These are phyloP conservation scores for Solanum peruvianum DNA, from an alignment of 257 asterid species.

Conservation along the genomic window DNA sequence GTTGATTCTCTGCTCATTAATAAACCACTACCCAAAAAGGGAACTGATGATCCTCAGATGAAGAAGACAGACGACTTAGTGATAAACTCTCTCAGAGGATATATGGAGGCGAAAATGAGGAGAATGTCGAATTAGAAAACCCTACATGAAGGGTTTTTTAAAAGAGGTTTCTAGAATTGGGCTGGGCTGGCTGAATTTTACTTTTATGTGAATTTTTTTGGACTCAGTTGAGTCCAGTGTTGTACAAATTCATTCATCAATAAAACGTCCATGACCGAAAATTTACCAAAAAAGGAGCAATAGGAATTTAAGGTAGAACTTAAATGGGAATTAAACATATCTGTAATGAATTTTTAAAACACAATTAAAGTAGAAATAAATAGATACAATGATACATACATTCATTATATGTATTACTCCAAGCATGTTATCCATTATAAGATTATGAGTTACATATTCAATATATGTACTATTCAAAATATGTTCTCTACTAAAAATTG, in stretches of 20 bases:
- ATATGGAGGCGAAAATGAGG: not conserved
- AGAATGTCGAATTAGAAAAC: not conserved
- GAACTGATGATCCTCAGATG: not conserved
- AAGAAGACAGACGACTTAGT: not conserved
- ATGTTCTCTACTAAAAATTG: not conserved
- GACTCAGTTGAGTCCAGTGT: not conserved
- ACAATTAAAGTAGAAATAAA: not conserved
- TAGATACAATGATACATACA: not conserved
- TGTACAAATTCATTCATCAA: not conserved
- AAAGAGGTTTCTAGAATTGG: not conserved
- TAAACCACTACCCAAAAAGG: not conserved
- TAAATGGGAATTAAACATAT: not conserved
- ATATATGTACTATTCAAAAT: not conserved
- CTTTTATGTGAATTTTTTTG: not conserved
- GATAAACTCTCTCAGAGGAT: not conserved
- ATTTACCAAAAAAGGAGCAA: not conserved
- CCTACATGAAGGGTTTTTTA: not conserved
- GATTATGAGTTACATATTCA: not conserved
- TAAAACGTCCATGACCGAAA: not conserved
- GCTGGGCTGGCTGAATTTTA: not conserved
- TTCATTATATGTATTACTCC: too few species aligned
- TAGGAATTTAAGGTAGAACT: not conserved
- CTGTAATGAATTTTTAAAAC: too few species aligned
- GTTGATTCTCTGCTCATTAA: not conserved
- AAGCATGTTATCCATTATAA: not conserved